Evolutionary conservation across 75 land plant species (phyloP), one percentile per base, ranked within the genome.

Genomic region (Cunninghamia lanceolata): DNA sequence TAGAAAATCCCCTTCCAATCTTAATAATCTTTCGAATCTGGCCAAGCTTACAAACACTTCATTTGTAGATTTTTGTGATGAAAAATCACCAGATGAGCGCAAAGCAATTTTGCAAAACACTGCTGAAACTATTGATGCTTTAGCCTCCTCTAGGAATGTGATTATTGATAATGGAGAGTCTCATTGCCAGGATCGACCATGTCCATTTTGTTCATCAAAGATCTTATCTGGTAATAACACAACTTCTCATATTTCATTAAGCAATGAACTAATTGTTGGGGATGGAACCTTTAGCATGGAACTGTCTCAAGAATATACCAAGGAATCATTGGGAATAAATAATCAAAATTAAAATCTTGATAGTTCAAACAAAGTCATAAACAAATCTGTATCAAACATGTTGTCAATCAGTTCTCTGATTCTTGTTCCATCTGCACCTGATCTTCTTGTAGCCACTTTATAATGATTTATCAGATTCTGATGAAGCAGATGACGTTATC

Each of bases 361-460:
- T 40, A 28, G n/a, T 77, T 77, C 45, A 21, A 40, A 39, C 40
- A 77, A 77, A 77, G 10, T 2, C 43, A 77, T 77, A 40, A 77
- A 16, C 80, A 77, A 40, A 77, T 45, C 82, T 80, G 28, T 80
- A 45, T 40, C 80, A 21, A 77, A 77, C 40, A 10, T 42, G 10
- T 77, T 77, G 8, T 40, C 80, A 39, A 45, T 39, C 43, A 39
- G 43, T 77, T 40, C 80, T 77, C 68, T 9, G 2, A 25, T 63
- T 25, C n/a, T n/a, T 63, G 68, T 28, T n/a, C 68, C 74, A 17
- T 85, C 91, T 35, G 87, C 86, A 30, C 82, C 87, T 0, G 88
- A 91, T 75, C 86, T 87, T 50, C 79, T 91, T 75, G 88, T 87
- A 87, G 90, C 88, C 42, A 71, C 84, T 53, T n/a, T 91, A 91